Conservation (phyloP, 176 grass and related monocot genomes). For the Microstegium vimineum region DNA sequence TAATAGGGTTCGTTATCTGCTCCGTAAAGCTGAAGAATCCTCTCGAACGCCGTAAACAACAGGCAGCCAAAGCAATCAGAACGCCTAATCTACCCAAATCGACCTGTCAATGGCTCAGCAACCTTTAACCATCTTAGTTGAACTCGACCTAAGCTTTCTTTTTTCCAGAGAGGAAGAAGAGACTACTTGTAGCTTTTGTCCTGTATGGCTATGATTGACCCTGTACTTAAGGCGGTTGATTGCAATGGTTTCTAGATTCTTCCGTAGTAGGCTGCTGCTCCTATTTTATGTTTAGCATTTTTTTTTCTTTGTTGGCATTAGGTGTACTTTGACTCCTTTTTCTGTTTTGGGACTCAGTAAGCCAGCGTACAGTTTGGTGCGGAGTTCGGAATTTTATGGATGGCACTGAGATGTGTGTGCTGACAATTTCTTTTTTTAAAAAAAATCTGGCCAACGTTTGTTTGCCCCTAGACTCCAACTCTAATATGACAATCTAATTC, state of each 20-base stretch:
- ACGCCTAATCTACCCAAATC: background rate
- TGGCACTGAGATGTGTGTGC: slow-evolving; percentile 5
- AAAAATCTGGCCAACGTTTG: background rate
- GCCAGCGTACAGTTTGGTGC: background rate
- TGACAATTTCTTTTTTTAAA: background rate
- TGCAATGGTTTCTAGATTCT: background rate
- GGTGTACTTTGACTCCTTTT: slow-evolving; percentile 20
- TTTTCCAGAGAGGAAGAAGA: background rate
- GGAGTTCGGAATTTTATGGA: background rate
- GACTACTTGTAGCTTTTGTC: background rate
- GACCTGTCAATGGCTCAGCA: background rate
- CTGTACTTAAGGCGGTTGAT: background rate
- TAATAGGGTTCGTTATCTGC: background rate
- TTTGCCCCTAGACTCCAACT: background rate
- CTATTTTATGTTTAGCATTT: background rate
- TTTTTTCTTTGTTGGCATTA: slow-evolving; percentile 15
- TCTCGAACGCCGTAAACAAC: background rate
- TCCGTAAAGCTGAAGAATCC: slow-evolving; percentile 5
- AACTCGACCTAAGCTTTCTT: background rate
- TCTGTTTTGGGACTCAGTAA: background rate
- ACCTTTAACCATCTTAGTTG: background rate
- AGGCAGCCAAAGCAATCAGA: background rate
- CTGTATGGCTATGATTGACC: background rate
- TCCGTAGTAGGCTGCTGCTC: background rate
- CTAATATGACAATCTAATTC: background rate